Evolutionary conservation across 2,329 filamentous ascomycete species (phyloP).

Genomic region (Fusarium protoensiforme): DNA sequence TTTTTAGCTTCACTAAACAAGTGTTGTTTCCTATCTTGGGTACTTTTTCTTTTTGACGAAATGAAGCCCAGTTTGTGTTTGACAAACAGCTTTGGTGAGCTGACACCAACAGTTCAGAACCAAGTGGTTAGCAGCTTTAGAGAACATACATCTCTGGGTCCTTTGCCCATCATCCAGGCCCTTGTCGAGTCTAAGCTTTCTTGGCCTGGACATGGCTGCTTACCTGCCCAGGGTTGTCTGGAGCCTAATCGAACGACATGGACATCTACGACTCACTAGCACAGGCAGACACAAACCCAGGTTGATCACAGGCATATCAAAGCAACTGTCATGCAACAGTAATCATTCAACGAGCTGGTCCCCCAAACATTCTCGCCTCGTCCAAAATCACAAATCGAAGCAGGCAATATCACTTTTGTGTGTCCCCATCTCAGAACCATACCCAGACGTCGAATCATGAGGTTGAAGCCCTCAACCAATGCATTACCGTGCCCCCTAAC

Average conservation of each 20-base stretch:
- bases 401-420: slow-evolving; percentile 37
- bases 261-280: neutral
- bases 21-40: neutral
- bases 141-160: neutral
- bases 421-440: slow-evolving; percentile 27
- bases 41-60: neutral
- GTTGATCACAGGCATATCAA: neutral
- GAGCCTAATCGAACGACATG: neutral
- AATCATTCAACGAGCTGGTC: slow-evolving; percentile 11
- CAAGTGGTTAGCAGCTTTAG: neutral
- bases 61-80: neutral
- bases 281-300: neutral
- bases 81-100: neutral
- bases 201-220: neutral
- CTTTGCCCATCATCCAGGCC: neutral
- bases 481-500: slow-evolving; percentile 46
- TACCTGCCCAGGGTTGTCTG: neutral
- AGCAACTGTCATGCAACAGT: neutral
- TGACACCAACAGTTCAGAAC: neutral
- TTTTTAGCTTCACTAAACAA: neutral
- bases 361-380: slow-evolving; percentile 5
- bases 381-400: slow-evolving; percentile 30
- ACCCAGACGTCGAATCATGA: slow-evolving; percentile 44
- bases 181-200: neutral
- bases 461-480: slow-evolving; percentile 40